Conservation (phyloP, 176 grass and related monocot genomes). For the Cenchrus purpureus region DNA sequence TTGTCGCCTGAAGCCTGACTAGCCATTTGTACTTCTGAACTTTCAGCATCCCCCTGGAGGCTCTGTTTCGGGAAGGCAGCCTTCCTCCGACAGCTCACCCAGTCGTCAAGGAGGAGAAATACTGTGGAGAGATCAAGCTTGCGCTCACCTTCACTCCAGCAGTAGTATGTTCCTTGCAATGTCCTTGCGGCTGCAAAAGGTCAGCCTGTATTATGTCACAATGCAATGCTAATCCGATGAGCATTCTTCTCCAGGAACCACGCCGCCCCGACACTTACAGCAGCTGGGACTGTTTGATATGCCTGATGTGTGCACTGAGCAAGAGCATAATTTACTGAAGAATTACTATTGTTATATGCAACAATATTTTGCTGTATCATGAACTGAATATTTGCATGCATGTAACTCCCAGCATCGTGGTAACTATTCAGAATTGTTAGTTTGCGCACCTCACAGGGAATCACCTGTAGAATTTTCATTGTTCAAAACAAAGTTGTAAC, state of each 20-base stretch:
- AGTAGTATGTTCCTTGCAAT: slow-evolving; percentile 18
- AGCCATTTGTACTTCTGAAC: neutral
- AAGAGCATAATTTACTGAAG: slow-evolving; percentile 4
- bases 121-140: slow-evolving; percentile 79
- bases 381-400: slow-evolving; percentile 25
- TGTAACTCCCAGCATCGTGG: neutral
- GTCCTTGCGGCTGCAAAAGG: neutral
- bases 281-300: slow-evolving; percentile 23
- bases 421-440: neutral
- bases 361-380: slow-evolving; percentile 2
- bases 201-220: neutral
- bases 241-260: slow-evolving; percentile 28
- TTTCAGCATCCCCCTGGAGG: slow-evolving; percentile 66
- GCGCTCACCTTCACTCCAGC: slow-evolving; percentile 80
- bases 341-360: neutral
- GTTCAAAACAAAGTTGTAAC: neutral
- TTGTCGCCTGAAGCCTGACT: neutral
- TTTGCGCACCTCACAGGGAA: neutral
- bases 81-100: slow-evolving; percentile 62
- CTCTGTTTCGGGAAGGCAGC: slow-evolving; percentile 63
- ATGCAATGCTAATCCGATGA: neutral
- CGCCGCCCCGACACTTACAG: slow-evolving; percentile 16
- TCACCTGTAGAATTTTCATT: neutral
- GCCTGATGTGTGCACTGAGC: neutral
- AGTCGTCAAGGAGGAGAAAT: slow-evolving; percentile 77